Evolutionary conservation across 306 rosid genomes (phyloP), one percentile per base, ranked within the genome.

Genomic region (Carpinus viminea): DNA sequence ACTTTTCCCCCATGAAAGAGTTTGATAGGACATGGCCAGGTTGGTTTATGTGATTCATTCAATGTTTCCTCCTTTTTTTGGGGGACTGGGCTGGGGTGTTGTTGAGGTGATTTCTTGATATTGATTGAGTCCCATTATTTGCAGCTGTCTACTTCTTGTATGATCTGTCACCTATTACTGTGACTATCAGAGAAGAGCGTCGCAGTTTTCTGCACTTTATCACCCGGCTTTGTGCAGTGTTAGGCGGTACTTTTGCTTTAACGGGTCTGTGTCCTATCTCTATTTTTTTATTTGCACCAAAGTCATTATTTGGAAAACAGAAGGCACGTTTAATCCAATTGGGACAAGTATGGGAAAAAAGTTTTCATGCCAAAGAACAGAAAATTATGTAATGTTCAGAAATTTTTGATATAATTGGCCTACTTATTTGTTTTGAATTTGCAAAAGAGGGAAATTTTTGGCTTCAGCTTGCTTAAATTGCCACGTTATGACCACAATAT

Each of bases 101-200:
- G 26, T 24, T 24, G 26, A 24, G 34, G 12, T 80, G 8, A 47
- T 15, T 55, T 73, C 53, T 61, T 74, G 74, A 70, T 78, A 70
- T 77, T 86, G 74, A 74, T 70, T 51, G 1, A 5, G 61, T 69
- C 26, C 21, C 18, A 12, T 36, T 54, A 12, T 52, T 72, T 87
- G 89, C 94, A 96, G 99, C 96, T 82, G 98, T 96, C 68, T 96
- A 93, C 94, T 96, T 96, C 87, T 86, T 96, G 81, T 96, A 96
- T 84, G 99, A 96, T 87, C 91, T 96, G 59, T 96, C 99, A 8
- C 99, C 99, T 46, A 96, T 96, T 77, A 96, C 93, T 43, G 98
- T 96, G 74, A 96, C 99, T 57, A 93, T 96, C 86, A 91, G 87
- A 82, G 99, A 96, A 89, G 99, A 96, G 84, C 89, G 99, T 36